Evolutionary conservation across 176 grass and related monocot species (phyloP).

Genomic region (Juncus effusus): DNA sequence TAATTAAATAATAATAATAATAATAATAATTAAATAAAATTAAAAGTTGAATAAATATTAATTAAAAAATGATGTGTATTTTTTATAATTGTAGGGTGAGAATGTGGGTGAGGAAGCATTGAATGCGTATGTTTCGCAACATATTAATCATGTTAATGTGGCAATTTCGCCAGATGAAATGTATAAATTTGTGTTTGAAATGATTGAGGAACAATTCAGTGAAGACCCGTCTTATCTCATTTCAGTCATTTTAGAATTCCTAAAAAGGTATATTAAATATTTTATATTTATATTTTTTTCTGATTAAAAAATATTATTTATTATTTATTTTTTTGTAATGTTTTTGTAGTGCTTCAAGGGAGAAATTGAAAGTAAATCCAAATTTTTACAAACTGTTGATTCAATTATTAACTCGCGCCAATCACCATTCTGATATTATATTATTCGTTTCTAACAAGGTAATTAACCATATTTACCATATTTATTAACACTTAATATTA

Average conservation of each 20-base stretch:
- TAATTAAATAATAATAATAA: too few relatives aligned
- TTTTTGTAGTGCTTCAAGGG: slow-evolving; percentile 61
- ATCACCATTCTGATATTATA: slow-evolving; percentile 58
- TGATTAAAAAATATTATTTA: not conserved
- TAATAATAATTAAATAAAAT: too few relatives aligned
- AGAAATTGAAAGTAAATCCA: slow-evolving; percentile 62
- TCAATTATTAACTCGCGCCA: slow-evolving; percentile 49
- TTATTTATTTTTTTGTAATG: slow-evolving; percentile 7
- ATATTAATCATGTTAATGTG: slow-evolving; percentile 40
- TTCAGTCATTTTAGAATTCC: slow-evolving; percentile 69
- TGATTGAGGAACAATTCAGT: slow-evolving; percentile 94
- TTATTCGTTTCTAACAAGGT: slow-evolving; percentile 92
- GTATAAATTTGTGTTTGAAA: slow-evolving; percentile 67
- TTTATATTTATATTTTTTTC: slow-evolving; percentile 18
- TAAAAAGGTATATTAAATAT: slow-evolving; percentile 55
- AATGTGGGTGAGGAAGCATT: slow-evolving; percentile 19
- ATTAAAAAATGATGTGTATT: too few relatives aligned
- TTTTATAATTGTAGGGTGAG: too few relatives aligned
- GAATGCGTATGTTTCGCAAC: slow-evolving; percentile 40
- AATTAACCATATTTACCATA: slow-evolving; percentile 12
- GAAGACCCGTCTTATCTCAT: slow-evolving; percentile 81
- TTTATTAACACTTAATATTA: too few relatives aligned
- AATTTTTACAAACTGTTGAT: slow-evolving; percentile 64
- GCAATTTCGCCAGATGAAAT: slow-evolving; percentile 87
- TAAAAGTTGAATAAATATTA: too few relatives aligned